phyloP scores from a whole-genome alignment of 1,284 basidiomycete genomes.

The Lignosus rhinocerotis region DNA sequence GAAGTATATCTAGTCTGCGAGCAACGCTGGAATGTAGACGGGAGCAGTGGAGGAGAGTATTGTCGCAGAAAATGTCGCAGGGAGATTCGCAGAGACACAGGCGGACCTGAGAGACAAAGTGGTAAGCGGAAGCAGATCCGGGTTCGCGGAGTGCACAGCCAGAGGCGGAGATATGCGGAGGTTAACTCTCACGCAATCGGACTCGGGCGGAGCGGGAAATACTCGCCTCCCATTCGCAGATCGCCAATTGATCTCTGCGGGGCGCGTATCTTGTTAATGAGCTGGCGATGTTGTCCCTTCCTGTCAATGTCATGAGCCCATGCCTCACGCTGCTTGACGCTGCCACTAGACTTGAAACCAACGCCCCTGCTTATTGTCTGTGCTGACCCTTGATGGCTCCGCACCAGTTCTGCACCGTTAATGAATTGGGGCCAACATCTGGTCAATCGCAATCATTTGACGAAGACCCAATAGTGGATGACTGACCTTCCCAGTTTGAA shows the following conservation, averaged over 20 bases:
- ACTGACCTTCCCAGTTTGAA: conserved; percentile 15
- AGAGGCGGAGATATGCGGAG: conserved; percentile 16
- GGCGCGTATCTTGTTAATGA: not conserved
- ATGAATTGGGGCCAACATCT: conserved; percentile 7
- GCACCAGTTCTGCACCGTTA: not conserved
- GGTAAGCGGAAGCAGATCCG: not conserved
- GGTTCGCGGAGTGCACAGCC: conserved; percentile 1
- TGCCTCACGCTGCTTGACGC: not conserved
- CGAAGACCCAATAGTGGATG: conserved; percentile 12
- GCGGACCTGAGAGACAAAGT: not conserved
- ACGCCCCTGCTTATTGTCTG: conserved; percentile 14
- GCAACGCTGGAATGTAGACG: not conserved
- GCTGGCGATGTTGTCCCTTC: not conserved
- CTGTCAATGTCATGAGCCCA: not conserved
- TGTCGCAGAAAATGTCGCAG: not conserved
- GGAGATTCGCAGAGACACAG: not conserved
- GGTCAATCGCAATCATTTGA: conserved; percentile 18
- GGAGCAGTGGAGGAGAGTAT: not conserved
- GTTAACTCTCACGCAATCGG: not conserved
- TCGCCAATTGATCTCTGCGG: not conserved
- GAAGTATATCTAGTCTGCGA: not conserved
- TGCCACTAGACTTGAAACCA: conserved; percentile 5
- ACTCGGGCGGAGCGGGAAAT: conserved; percentile 13
- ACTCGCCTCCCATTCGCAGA: not conserved
- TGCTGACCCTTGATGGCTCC: conserved; percentile 9